These are phyloP conservation scores for Castanea crenata DNA, from an alignment of 306 rosid species.

Conservation along the genomic window DNA sequence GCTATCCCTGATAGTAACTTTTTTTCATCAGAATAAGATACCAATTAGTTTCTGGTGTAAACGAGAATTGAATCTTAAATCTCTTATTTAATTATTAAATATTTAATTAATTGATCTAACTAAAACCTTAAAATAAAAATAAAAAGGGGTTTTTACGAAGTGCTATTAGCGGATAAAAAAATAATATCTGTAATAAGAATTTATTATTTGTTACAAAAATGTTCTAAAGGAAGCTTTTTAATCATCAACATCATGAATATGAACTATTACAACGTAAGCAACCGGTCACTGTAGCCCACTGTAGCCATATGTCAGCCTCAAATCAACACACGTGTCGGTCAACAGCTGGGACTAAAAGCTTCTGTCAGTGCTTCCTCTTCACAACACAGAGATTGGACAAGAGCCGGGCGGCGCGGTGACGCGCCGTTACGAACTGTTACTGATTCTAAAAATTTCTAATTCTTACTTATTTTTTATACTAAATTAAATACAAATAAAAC, in stretches of 20 bases:
- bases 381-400: constrained; percentile 44
- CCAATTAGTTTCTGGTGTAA: accelerated
- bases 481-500: not conserved
- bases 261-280: constrained; percentile 32
- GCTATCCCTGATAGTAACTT: accelerated
- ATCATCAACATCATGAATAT: not conserved
- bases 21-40: accelerated
- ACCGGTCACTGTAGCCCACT: not conserved
- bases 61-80: accelerated
- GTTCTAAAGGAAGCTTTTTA: no score
- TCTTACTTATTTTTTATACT: not conserved
- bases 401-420: constrained; percentile 56
- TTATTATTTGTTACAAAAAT: no score
- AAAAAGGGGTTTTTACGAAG: not conserved
- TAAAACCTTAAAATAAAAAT: accelerated
- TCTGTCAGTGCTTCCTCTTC: constrained; percentile 41
- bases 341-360: constrained; percentile 11
- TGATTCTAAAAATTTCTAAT: not conserved
- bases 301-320: not conserved
- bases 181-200: no score
- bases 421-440: constrained; percentile 54
- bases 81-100: accelerated
- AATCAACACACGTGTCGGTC: constrained; percentile 19
- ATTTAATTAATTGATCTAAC: accelerated
- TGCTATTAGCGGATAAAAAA: no score